phyloP scores from a whole-genome alignment of 2,329 filamentous ascomycete species.

The Fusarium odoratissimum region DNA sequence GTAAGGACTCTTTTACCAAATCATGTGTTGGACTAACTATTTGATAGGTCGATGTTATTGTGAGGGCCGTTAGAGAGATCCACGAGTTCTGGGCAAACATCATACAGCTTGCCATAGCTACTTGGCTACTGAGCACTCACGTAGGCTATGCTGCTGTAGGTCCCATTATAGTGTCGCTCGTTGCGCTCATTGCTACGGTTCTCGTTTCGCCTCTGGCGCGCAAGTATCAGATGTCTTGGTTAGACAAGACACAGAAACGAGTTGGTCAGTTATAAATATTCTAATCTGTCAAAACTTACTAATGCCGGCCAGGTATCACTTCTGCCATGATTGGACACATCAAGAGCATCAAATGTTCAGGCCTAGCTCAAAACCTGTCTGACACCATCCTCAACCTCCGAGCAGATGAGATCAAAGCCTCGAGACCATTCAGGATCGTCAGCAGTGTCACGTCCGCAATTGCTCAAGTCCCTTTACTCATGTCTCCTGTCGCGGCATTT shows the following conservation, averaged over 20 bases:
- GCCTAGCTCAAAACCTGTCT: constrained; percentile 49
- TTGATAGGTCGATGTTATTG: constrained; percentile 52
- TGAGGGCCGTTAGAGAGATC: constrained; percentile 50
- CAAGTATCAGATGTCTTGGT: constrained; percentile 46
- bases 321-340: constrained; percentile 53
- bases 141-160: constrained; percentile 51
- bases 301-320: constrained; percentile 39
- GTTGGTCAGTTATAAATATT: constrained; percentile 37
- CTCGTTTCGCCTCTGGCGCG: constrained; percentile 44
- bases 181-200: constrained; percentile 45
- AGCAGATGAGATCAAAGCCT: constrained; percentile 51
- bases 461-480: constrained; percentile 48
- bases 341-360: constrained; percentile 57
- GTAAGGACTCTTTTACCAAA: constrained; percentile 26
- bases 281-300: neutral
- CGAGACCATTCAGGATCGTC: constrained; percentile 50
- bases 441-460: constrained; percentile 51
- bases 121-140: constrained; percentile 49
- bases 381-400: constrained; percentile 47
- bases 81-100: constrained; percentile 54
- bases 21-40: neutral
- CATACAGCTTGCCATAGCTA: constrained; percentile 50
- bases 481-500: constrained; percentile 55
- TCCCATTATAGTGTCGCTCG: constrained; percentile 48
- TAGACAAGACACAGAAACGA: constrained; percentile 43